Conservation (phyloP, 2,329 filamentous ascomycete species). For the Arthrobotrys iridis region DNA sequence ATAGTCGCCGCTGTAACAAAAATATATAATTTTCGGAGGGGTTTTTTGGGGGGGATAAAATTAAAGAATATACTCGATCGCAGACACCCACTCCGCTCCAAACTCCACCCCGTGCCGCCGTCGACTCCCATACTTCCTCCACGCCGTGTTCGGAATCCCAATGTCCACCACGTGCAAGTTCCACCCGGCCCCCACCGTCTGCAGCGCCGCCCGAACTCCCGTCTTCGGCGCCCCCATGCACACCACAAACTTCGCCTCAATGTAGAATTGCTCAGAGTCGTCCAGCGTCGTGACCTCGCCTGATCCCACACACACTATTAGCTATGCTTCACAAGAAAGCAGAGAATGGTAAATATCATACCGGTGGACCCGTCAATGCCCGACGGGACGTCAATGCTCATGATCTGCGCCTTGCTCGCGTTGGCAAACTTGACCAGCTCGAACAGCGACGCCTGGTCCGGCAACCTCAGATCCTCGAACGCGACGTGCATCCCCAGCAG, state of each 20-base stretch:
- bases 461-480: slow-evolving; percentile 85
- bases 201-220: slow-evolving; percentile 80
- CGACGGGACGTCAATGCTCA: slow-evolving; percentile 90
- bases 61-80: slow-evolving; percentile 66
- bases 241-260: slow-evolving; percentile 83
- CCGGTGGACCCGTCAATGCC: slow-evolving; percentile 84
- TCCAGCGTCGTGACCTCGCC: slow-evolving; percentile 67
- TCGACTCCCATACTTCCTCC: slow-evolving; percentile 83
- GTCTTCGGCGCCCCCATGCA: slow-evolving; percentile 87
- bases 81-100: slow-evolving; percentile 84
- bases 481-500: slow-evolving; percentile 85
- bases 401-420: slow-evolving; percentile 79
- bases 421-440: slow-evolving; percentile 95
- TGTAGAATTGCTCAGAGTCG: slow-evolving; percentile 80
- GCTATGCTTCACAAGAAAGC: not conserved
- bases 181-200: slow-evolving; percentile 67
- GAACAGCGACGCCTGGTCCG: slow-evolving; percentile 83
- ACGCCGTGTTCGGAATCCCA: slow-evolving; percentile 81
- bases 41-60: too few relatives aligned
- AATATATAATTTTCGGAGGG: too few relatives aligned
- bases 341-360: slow-evolving; percentile 64
- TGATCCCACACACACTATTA: slow-evolving; percentile 57
- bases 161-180: slow-evolving; percentile 86
- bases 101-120: slow-evolving; percentile 88
- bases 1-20: too few relatives aligned